Evolutionary conservation across 805 yeast genomes (phyloP), one percentile per base, ranked within the genome.

Genomic region (Wickerhamomyces alni): DNA sequence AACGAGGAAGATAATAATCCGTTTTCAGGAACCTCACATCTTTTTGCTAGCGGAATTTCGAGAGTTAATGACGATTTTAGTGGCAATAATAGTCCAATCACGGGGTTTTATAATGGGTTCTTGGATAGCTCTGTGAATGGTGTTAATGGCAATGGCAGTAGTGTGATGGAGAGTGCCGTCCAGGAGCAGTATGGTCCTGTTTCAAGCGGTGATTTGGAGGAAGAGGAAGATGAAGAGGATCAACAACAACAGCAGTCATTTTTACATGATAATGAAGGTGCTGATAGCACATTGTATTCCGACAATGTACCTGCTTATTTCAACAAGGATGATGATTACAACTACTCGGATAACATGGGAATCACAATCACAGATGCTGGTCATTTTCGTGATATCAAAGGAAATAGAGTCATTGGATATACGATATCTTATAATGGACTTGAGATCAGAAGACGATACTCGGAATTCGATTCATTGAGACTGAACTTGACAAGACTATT

Each of bases 381-480:
- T 4, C 83, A 80, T 51, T 73, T 83, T 25, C 76, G 72, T 42
- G 95, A 86, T 47, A 77, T 80, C 17, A 69, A 69, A 40, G 65
- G 73, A 32, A 70, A 78, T 39, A 69, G 82, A 1, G 86, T 75
- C 48, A 75, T 91, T 27, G 85, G 86, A 0, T 91, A 91, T 58
- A 78, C 94, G 12, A 85, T 91, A 42, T 74, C 75, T 45, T 63
- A 76, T 37, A 65, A 75, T 7, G 50, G 50, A n/a, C 29, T 70
- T 7, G 66, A 72, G 13, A 87, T 87, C 8, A 74, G 84, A 25
- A 69, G 98, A 51, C 67, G 98, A 33, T 93, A 91, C 60, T 85
- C 95, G 33, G 99, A 93, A 57, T 93, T 93, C 60, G 97, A 87
- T 54, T 74, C 83, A 39, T 69, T 93, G 24, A 66, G 96, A 39